Base-by-base conservation (phyloP, 768 basidiomycete species). In the Gymnopilus dilepis region DNA sequence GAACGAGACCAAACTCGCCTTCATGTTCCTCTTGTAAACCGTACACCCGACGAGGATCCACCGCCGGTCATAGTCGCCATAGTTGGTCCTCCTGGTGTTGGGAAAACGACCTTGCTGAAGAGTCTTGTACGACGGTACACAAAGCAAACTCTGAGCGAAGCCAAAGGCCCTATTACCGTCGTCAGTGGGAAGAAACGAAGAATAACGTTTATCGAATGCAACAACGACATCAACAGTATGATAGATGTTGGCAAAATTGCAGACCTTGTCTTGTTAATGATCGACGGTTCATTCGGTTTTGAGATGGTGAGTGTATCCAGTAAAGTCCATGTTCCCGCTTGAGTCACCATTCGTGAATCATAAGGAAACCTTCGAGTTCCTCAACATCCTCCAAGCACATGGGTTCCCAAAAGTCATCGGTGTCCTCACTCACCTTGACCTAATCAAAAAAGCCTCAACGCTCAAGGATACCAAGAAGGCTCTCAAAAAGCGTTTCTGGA, bases 351-450 rank as follows among this genome's bases (percentile, higher is more conserved):
- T 37, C 54, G 37, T n/a, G 26, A 24, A 38, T 28, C 30, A 50
- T 33, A 50, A 98, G 96, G 97, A 99, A 88, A 95, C 95, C 0
- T 99, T 99, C 69, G 97, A 99, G 76, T 98, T 99, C 66, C 89
- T 99, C 58, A 99, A 98, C 68, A 88, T 98, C 69, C 89, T 99
- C 24, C 95, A 98, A 78, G 84, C 94, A 0, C 97, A 99, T 72
- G 97, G 97, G 31, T 97, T 99, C 73, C 97, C 97, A 2, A 99
- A 99, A 82, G 95, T 99, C 68, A 94, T 99, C 63, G 97, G 97
- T 58, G 77, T 99, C 60, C 90, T 99, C 48, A 91, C 95, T 48
- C 97, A 99, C 75, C 88, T 99, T 41, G 97, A 99, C 76, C 89
- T 99, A 65, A 92, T 99, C 67, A 97, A 97, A 82, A 96, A 95